Base-by-base conservation (phyloP, 2,329 filamentous ascomycete species). In the Aspergillus japonicus region DNA sequence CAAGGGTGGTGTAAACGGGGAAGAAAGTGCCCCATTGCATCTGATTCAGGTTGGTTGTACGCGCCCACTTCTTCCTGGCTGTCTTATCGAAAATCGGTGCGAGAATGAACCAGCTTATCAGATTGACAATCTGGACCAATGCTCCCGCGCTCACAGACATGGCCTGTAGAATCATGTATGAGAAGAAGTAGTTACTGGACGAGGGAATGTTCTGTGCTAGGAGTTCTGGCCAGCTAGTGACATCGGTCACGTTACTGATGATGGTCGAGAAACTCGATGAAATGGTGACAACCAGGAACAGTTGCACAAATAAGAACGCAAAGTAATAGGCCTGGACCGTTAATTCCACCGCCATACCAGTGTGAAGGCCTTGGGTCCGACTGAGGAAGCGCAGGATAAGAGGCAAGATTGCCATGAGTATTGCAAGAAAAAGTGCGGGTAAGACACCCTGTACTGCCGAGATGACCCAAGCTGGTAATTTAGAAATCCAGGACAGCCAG, bases 161-260 rank as follows among this genome's bases (percentile, higher is more conserved):
- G 0, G 93, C 92, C 70, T 98, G 95, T 10, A 99, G 87, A 72
- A 97, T 89, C 87, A 99, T 93, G 83, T 99, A 99, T 1, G 92
- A 94, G 82, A 97, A 98, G 81, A 98, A 99, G 76, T 98, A 99
- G 72, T 97, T 96, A 67, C 92, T 90, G 0, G 93, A 89, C 66
- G 87, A 90, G 2, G 95, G 95, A 5, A 99, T 80, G 61, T 93
- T 95, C 11, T 81, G 74, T 0, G 94, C 94, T 29, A 99, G 79
- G 0, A 90, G 82, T 19, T 85, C 75, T 0, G 95, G 86, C 59
- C 96, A 85, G 42, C 82, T 83, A n/a, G 91, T 87, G 50, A 91
- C 82, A 39, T 85, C 75, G 3, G 89, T 80, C 11, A 95, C 73
- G n/a, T 85, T 80, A 19, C 85, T 78, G 48, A 94, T 78, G 54